phyloP scores from a whole-genome alignment of 2,329 filamentous ascomycete species.

The Aspergillus carbonarius region DNA sequence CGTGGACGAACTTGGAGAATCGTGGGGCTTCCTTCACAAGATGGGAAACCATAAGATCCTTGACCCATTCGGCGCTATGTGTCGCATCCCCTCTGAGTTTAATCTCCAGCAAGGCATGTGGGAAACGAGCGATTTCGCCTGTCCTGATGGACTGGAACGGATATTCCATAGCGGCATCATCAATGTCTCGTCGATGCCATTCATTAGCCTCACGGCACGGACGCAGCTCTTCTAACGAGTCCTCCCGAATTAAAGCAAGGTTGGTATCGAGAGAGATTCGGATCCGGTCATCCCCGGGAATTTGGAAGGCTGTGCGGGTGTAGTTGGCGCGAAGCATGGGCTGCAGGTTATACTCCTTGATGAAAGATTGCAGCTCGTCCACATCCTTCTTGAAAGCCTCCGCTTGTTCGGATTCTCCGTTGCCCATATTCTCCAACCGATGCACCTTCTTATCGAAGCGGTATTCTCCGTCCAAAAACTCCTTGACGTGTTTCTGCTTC shows the following conservation, averaged over 20 bases:
- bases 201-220: slow-evolving; percentile 83
- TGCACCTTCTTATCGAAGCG: slow-evolving; percentile 86
- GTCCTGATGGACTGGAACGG: slow-evolving; percentile 86
- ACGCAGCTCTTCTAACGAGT: slow-evolving; percentile 73
- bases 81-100: slow-evolving; percentile 62
- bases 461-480: slow-evolving; percentile 83
- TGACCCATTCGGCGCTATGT: slow-evolving; percentile 79
- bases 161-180: slow-evolving; percentile 76
- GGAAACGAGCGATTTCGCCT: slow-evolving; percentile 87
- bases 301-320: slow-evolving; percentile 91
- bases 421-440: slow-evolving; percentile 77
- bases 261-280: slow-evolving; percentile 92
- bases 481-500: slow-evolving; percentile 91
- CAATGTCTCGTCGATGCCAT: slow-evolving; percentile 92
- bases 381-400: slow-evolving; percentile 70
- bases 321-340: slow-evolving; percentile 91
- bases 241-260: slow-evolving; percentile 78
- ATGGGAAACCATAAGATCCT: slow-evolving; percentile 89
- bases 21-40: slow-evolving; percentile 83
- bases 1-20: slow-evolving; percentile 97
- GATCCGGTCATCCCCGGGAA: slow-evolving; percentile 85
- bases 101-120: slow-evolving; percentile 87
- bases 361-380: slow-evolving; percentile 74
- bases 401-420: slow-evolving; percentile 64
- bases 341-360: slow-evolving; percentile 73